Evolutionary conservation across 768 basidiomycete species (phyloP), one percentile per base, ranked within the genome.

Genomic region (Pleurotus giganteus): DNA sequence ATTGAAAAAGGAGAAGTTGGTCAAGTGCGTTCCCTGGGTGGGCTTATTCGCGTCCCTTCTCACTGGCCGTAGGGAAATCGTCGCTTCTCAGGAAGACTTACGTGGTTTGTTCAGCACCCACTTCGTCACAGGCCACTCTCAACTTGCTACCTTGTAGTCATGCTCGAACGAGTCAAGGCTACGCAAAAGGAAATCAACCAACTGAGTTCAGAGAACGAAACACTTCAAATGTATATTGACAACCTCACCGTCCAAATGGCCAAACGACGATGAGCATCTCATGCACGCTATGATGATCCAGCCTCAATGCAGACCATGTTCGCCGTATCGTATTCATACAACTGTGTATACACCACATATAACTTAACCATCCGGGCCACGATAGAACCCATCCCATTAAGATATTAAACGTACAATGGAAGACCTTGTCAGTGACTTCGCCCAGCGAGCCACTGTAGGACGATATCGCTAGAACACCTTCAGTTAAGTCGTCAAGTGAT

Each of bases 171-270:
- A 57, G 85, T 87, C 2, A 82, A 88, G 58, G 71, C 73, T 26
- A 84, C 88, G 7, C 88, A 93, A 70, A 77, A 75, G 55, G 91
- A 94, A 59, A 79, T 89, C n/a, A 88, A 92, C 58, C 91, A 89
- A 67, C 75, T 94, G 19, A 71, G 77, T 1, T 88, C 89, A 3
- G 88, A 86, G 47, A 94, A 94, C 59, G 84, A 85, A 54, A 92
- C 86, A 4, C 71, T 94, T 53, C 91, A 94, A 65, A 88, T 86
- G 84, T 94, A 94, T 64, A 91, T 92, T 64, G 90, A 94, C 65
- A 94, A 94, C 61, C 66, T 94, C 62, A 93, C 91, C 0, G 77
- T 89, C 63, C 91, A 94, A 68, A 89, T 92, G 84, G 87, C 89
- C 27, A 89, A 85, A 65, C 76, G 89, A 57, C 81, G 87, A 67